A percentile compares a stretch with the other conserved stretches of the same genome.
Evolutionary conservation across 2,329 filamentous ascomycete genomes (phyloP).

Genomic region (Trichoderma pleuroti): DNA sequence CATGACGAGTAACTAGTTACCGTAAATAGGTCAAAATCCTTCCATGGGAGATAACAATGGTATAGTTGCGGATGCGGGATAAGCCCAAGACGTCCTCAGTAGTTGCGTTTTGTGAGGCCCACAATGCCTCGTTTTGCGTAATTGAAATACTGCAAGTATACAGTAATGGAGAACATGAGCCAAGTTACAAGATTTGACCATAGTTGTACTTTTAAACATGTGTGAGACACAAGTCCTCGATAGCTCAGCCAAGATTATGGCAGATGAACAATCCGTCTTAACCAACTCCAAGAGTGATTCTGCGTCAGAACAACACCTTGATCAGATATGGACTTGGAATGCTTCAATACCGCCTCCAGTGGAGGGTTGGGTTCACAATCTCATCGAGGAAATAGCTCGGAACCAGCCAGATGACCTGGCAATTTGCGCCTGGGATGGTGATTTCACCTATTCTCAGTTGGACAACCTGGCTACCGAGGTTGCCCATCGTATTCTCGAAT

Average conservation of each 20-base stretch:
- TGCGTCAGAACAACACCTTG: neutral
- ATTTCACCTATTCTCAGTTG: slow-evolving; percentile 22
- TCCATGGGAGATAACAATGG: neutral
- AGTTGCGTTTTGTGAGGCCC: neutral
- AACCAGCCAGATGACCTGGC: slow-evolving; percentile 27
- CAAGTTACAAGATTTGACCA: neutral
- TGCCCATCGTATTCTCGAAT: slow-evolving; percentile 8
- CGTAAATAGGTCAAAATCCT: neutral
- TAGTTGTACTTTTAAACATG: neutral
- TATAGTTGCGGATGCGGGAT: neutral
- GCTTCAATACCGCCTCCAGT: slow-evolving; percentile 19
- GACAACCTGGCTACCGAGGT: slow-evolving; percentile 12
- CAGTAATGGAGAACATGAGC: neutral
- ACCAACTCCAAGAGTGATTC: neutral
- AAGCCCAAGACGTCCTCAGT: neutral
- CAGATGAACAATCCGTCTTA: neutral
- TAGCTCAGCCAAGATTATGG: neutral
- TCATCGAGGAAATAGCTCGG: slow-evolving; percentile 31
- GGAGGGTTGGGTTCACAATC: slow-evolving; percentile 37
- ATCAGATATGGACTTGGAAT: slow-evolving; percentile 21
- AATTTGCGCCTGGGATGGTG: slow-evolving; percentile 43
- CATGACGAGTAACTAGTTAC: neutral
- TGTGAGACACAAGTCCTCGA: neutral
- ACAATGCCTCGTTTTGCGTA: neutral
- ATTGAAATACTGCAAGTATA: neutral